Conservation (phyloP, 495 filamentous ascomycete species). For the Pyronema domesticum region DNA sequence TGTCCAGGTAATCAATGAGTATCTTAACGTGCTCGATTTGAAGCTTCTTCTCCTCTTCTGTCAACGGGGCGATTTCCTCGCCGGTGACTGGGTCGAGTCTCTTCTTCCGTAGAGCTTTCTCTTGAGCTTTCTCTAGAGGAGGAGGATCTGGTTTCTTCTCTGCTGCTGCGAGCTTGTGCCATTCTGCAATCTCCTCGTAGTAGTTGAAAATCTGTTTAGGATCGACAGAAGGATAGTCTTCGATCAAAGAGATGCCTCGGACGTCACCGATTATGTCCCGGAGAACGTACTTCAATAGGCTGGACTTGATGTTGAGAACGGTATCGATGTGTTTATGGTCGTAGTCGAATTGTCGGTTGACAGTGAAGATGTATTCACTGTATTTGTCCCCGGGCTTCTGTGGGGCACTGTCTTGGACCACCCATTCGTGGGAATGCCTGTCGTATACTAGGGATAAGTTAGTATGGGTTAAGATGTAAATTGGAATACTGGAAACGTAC, state of each 20-base stretch:
- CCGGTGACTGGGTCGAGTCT: not conserved
- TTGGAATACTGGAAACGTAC: not conserved
- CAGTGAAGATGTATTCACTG: constrained; percentile 20
- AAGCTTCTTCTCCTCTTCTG: constrained; percentile 46
- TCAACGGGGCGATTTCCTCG: constrained; percentile 4
- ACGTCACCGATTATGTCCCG: constrained; percentile 18
- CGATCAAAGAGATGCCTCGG: constrained; percentile 15
- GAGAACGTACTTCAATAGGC: constrained; percentile 13
- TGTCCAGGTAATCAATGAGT: constrained; percentile 28
- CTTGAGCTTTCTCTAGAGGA: constrained; percentile 3
- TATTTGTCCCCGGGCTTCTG: constrained; percentile 21
- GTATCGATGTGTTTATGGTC: constrained; percentile 22
- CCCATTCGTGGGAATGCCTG: constrained; percentile 20
- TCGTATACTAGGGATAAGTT: constrained; percentile 13
- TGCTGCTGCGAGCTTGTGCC: not conserved
- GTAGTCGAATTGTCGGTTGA: constrained; percentile 20
- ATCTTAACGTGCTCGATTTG: constrained; percentile 33
- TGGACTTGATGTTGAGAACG: constrained; percentile 21
- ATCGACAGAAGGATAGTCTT: constrained; percentile 22
- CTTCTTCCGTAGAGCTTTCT: not conserved
- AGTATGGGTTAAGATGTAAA: not conserved
- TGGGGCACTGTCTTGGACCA: constrained; percentile 6
- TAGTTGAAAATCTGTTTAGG: constrained; percentile 18
- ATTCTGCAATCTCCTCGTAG: constrained; percentile 9
- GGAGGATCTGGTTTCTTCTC: not conserved